Base-by-base conservation (phyloP, 352 stramenopile species). In the Phytopythium montanum region DNA sequence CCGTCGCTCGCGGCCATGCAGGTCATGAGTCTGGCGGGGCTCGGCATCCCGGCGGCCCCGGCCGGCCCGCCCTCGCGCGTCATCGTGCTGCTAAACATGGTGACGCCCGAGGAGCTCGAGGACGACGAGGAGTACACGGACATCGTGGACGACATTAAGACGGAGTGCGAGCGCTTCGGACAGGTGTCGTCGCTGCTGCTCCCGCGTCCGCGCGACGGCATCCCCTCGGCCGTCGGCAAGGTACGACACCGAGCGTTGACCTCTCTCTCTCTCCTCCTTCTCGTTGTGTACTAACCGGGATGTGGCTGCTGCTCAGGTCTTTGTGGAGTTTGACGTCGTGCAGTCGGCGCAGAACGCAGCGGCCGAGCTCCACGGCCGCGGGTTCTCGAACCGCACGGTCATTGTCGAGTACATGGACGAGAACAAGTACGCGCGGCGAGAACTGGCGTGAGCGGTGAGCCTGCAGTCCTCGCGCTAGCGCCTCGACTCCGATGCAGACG, bases 51-150 rank as follows among this genome's bases (percentile, higher is more conserved):
- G 8, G 79, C 72, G 33, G 57, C 82, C 13, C 85, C 82, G 19
- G 64, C 87, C 19, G 82, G 84, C n/a, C 66, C 49, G 18, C 83
- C 85, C 4, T 92, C 80, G 59, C 79, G 80, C 26, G 87, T 98
- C 34, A 74, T 99, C 51, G 92, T 99, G 18, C 76, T 99, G 62
- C 82, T 95, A 19, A 99, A 99, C 72, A 99, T 99, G 97, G 95
- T 99, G 2, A 97, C 84, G 23, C 76, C 96, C 8, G 93, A 98
- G 61, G 97, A 99, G 73, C 80, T 99, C 3, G 73, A 88, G 10
- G 94, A 98, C 50, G 87, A 98, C 18, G 88, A 98, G 36, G 96
- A 99, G 65, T 98, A 97, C 64, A 76, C 77, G 45, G 96, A 98
- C 65, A 96, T 99, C 61, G 64, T 92, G 54, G 92, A 98, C 64